phyloP scores from a whole-genome alignment of 2,329 filamentous ascomycete species.

The Neopestalotiopsis sp. region DNA sequence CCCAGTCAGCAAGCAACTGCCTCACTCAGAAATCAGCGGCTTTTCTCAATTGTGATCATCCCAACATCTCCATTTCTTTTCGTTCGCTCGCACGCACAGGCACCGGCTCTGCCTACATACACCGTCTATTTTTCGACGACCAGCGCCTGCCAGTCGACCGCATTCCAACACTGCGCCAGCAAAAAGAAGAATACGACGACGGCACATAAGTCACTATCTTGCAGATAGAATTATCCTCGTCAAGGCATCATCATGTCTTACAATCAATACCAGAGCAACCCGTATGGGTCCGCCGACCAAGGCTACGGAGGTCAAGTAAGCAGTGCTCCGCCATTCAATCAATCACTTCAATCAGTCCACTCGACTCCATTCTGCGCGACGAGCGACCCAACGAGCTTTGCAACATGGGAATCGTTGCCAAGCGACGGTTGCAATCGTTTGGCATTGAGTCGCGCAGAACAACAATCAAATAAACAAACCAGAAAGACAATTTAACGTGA shows the following conservation, averaged over 20 bases:
- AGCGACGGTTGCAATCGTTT: not conserved
- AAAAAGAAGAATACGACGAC: not conserved
- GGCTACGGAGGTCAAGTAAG: conserved; percentile 52
- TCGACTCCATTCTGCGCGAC: not conserved
- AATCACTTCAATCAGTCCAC: conserved; percentile 16
- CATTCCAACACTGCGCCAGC: not conserved
- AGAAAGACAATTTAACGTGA: not conserved
- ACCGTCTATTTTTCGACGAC: not conserved
- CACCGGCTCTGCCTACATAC: not conserved
- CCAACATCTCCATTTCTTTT: conserved; percentile 2
- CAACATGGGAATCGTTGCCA: not conserved
- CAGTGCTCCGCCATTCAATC: conserved; percentile 28
- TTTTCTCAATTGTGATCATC: conserved; percentile 14
- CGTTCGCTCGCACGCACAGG: not conserved
- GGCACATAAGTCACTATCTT: too few relatives aligned
- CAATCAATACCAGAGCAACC: conserved; percentile 66
- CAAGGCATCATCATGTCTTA: conserved; percentile 58
- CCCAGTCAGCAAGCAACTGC: conserved; percentile 13
- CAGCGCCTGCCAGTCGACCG: conserved; percentile 2
- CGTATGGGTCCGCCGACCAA: conserved; percentile 61
- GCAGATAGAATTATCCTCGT: not conserved
- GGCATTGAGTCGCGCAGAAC: not conserved
- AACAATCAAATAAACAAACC: not conserved
- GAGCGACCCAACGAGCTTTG: not conserved
- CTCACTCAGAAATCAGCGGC: conserved; percentile 13